Base-by-base conservation (phyloP, 306 rosid species). In the Gastrolobium bilobum region DNA sequence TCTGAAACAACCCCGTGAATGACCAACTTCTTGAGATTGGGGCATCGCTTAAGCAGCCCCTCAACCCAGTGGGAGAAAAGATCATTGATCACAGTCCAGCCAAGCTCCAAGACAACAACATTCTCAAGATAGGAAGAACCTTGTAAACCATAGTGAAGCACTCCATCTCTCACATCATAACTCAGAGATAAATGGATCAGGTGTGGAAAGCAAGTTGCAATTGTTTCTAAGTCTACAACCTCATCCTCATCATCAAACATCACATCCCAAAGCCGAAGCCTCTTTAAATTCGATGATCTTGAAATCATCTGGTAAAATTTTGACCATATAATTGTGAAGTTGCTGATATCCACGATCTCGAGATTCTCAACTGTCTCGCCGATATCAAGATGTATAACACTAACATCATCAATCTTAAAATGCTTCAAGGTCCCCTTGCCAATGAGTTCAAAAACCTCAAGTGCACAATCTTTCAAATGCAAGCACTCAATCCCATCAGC, bases 231-330 rank as follows among this genome's bases (percentile, higher is more conserved):
- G 63, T 83, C 87, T 57, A 83, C 87, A 53, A 76, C 76, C 72
- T 86, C 89, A n/a, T 86, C 89, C 83, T 86, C 89, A 9, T 83
- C 89, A 1, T 86, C 89, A 72, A 83, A 86, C 81, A 83, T 78
- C 72, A 86, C 84, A 31, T 86, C 89, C 85, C 87, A 86, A 66
- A 86, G 89, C 47, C 83, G 82, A 42, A 86, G 87, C 73, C 68
- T 83, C 82, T 74, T 77, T 8, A 86, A 50, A 67, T 83, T 83
- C 0, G 81, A 80, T 0, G 89, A 86, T 40, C 76, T 83, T 5
- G 87, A 86, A 78, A 76, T 80, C 83, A 86, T 86, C 65, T 86
- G 85, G 68, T 83, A 86, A 74, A 86, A 83, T 35, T 83, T 86
- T 3, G 85, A 85, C 89, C 89, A 86, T 51, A 76, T 76, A 54